Conservation (phyloP, 2,329 filamentous ascomycete genomes). For the Emydomyces testavorans region DNA sequence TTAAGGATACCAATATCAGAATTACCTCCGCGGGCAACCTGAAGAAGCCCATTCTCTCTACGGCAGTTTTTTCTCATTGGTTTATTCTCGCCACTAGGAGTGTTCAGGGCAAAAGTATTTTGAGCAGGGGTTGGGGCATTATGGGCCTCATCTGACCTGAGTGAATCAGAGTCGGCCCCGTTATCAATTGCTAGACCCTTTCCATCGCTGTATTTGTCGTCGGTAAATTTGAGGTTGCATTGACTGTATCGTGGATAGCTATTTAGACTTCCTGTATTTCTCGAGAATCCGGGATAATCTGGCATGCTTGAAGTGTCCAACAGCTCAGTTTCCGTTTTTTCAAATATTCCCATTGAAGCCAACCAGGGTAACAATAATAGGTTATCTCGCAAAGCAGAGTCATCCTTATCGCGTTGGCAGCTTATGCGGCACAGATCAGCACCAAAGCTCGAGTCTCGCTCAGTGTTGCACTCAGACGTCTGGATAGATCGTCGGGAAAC, state of each 20-base stretch:
- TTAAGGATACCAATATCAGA: neutral
- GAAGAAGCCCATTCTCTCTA: neutral
- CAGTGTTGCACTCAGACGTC: constrained; percentile 23
- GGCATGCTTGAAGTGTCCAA: too few species aligned
- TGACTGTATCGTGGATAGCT: neutral
- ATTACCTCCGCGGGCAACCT: too few species aligned
- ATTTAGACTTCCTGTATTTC: neutral
- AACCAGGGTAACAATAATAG: constrained; percentile 13
- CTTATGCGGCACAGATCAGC: constrained; percentile 21
- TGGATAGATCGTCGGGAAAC: constrained; percentile 16
- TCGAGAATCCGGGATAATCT: neutral
- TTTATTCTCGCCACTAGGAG: too few species aligned
- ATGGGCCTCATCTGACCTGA: neutral
- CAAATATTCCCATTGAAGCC: constrained; percentile 7
- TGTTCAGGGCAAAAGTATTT: neutral
- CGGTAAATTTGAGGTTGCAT: neutral
- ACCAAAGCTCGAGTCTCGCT: constrained; percentile 23
- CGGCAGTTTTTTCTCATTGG: too few species aligned
- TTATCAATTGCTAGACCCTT: neutral
- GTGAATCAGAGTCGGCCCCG: neutral
- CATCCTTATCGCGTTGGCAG: constrained; percentile 12
- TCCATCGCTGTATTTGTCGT: neutral
- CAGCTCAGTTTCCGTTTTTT: neutral
- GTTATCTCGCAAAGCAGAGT: constrained; percentile 12
- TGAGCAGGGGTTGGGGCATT: neutral